Percentiles rank a stretch among this genome's conserved stretches.
Conservation (phyloP, 805 yeast species). For the Nakazawaea wyomingensis region DNA sequence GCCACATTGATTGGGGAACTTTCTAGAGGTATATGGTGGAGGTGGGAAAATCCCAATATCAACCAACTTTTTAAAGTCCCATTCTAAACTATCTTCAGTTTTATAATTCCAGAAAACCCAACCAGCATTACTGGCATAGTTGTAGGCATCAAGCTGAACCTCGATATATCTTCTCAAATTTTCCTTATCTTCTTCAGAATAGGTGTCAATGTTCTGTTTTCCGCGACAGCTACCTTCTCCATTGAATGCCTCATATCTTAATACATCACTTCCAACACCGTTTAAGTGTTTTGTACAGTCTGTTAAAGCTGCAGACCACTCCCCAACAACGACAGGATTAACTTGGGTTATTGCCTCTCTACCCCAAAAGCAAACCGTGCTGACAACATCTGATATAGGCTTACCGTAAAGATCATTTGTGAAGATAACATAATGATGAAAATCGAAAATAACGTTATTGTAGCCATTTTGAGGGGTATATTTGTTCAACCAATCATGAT, state of each 20-base stretch:
- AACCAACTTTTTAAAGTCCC: slow-evolving; percentile 56
- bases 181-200: slow-evolving; percentile 36
- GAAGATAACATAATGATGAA: slow-evolving; percentile 91
- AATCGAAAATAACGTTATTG: slow-evolving; percentile 69
- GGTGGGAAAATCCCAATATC: slow-evolving; percentile 66
- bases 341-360: slow-evolving; percentile 29
- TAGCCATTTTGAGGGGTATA: slow-evolving; percentile 28
- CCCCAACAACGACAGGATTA: slow-evolving; percentile 56
- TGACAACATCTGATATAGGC: slow-evolving; percentile 56
- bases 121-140: slow-evolving; percentile 36
- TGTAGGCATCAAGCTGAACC: slow-evolving; percentile 46
- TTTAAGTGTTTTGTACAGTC: slow-evolving; percentile 69
- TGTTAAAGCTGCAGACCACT: slow-evolving; percentile 68
- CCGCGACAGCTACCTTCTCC: slow-evolving; percentile 41
- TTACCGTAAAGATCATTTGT: slow-evolving; percentile 51
- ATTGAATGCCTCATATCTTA: slow-evolving; percentile 53
- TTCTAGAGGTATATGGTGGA: slow-evolving; percentile 56
- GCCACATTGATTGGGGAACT: slow-evolving; percentile 63
- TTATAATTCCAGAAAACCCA: slow-evolving; percentile 73
- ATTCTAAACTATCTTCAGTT: slow-evolving; percentile 59
- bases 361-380: slow-evolving; percentile 47
- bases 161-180: slow-evolving; percentile 52
- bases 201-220: slow-evolving; percentile 30
- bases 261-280: slow-evolving; percentile 64
- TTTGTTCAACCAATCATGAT: slow-evolving; percentile 50